These are phyloP conservation scores for Hericium rajendrae DNA, from an alignment of 768 basidiomycete genomes.

Conservation along the genomic window DNA sequence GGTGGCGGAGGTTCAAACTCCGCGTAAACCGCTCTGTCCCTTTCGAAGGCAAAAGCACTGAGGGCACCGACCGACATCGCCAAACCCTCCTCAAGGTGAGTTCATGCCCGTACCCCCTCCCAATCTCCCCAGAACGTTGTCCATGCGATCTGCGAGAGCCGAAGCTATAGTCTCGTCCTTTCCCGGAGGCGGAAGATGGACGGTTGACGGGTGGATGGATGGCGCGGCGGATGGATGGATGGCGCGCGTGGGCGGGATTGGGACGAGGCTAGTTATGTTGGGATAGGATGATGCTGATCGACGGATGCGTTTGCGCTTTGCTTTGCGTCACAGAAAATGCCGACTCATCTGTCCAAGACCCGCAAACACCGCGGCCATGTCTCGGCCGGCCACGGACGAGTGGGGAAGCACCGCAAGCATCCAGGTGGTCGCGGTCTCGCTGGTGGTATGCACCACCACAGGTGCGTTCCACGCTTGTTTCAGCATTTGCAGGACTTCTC, in stretches of 20 bases:
- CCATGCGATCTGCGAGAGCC: constrained; percentile 7
- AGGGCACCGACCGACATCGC: constrained; percentile 7
- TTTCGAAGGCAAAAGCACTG: constrained; percentile 3
- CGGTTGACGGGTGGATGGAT: constrained; percentile 41
- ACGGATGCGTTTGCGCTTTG: constrained; percentile 8
- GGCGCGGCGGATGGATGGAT: constrained; percentile 15
- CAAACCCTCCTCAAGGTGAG: constrained; percentile 60
- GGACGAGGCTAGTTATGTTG: background rate
- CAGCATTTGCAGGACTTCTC: background rate
- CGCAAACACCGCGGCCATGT: constrained; percentile 99
- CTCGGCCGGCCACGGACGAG: constrained; percentile 99
- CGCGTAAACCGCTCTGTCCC: constrained; percentile 5
- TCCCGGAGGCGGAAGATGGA: background rate
- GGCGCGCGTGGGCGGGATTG: background rate
- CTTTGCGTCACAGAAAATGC: constrained; percentile 52
- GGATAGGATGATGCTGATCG: constrained; percentile 12
- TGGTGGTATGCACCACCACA: constrained; percentile 99
- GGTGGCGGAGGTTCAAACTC: constrained; percentile 3
- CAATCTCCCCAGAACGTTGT: constrained; percentile 13
- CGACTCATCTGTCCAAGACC: constrained; percentile 93
- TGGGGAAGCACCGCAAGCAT: constrained; percentile 99
- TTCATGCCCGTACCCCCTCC: constrained; percentile 22
- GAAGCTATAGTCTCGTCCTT: background rate
- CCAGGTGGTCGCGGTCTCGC: constrained; percentile 99
- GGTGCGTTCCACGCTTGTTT: constrained; percentile 39